These are phyloP conservation scores for Ensete ventricosum DNA, from an alignment of 176 grass and related monocot genomes.

Conservation along the genomic window DNA sequence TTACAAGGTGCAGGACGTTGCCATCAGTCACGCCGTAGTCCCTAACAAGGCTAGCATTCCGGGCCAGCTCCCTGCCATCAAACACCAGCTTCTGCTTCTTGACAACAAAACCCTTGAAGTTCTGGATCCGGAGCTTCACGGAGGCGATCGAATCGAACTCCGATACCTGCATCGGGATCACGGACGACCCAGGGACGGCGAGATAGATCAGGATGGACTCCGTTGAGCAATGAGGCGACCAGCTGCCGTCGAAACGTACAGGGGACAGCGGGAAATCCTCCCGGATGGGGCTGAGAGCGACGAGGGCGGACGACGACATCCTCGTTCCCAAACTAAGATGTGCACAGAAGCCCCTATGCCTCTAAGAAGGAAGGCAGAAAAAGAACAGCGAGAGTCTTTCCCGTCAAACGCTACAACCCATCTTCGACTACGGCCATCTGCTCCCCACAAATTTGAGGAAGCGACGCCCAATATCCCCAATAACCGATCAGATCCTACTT, in stretches of 20 bases:
- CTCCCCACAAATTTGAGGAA: not conserved
- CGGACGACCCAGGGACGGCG: slow-evolving; percentile 36
- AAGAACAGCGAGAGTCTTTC: not conserved
- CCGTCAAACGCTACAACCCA: not conserved
- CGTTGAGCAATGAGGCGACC: slow-evolving; percentile 28
- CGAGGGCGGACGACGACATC: slow-evolving; percentile 37
- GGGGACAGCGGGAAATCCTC: slow-evolving; percentile 29
- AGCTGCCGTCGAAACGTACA: slow-evolving; percentile 31
- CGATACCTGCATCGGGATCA: slow-evolving; percentile 49
- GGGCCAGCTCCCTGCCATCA: slow-evolving; percentile 51
- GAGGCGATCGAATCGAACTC: slow-evolving; percentile 59
- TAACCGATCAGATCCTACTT: too few relatives aligned
- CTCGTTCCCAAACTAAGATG: slow-evolving; percentile 17
- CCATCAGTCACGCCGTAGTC: slow-evolving; percentile 60
- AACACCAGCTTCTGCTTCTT: slow-evolving; percentile 62
- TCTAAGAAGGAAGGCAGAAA: not conserved
- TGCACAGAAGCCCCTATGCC: slow-evolving; percentile 6
- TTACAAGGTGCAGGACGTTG: slow-evolving; percentile 57
- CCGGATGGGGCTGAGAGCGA: slow-evolving; percentile 24
- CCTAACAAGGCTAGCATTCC: slow-evolving; percentile 42
- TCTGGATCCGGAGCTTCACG: slow-evolving; percentile 75
- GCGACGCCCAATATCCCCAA: too few relatives aligned
- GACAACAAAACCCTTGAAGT: slow-evolving; percentile 51
- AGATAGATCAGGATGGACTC: slow-evolving; percentile 65
- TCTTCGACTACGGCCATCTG: not conserved